phyloP scores from a whole-genome alignment of 2,329 filamentous ascomycete genomes.

The Pseudogymnoascus sp. region DNA sequence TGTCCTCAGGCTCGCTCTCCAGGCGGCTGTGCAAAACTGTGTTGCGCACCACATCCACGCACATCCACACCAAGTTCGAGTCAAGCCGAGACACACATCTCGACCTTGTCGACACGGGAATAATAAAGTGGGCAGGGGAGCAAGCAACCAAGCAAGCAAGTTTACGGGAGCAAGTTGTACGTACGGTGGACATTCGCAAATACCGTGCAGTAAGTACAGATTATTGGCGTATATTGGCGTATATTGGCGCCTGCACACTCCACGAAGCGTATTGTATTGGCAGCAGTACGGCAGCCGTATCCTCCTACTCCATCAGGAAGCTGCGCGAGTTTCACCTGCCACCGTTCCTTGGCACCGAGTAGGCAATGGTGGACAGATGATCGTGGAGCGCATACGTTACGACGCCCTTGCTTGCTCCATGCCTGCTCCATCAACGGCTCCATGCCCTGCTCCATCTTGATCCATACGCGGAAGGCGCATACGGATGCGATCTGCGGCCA shows the following conservation, averaged over 20 bases:
- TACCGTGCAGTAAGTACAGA: not conserved
- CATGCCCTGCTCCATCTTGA: not conserved
- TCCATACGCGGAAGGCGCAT: constrained; percentile 5
- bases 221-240: not conserved
- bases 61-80: constrained; percentile 4
- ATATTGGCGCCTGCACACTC: not conserved
- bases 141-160: no score
- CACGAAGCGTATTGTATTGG: not conserved
- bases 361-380: constrained; percentile 4
- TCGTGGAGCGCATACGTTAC: not conserved
- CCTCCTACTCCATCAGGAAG: not conserved
- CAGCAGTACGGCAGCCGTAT: not conserved
- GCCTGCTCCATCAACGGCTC: not conserved
- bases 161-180: no score
- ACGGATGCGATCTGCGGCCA: not conserved
- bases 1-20: not conserved
- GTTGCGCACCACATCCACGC: not conserved
- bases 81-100: not conserved
- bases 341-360: not conserved
- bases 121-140: constrained; percentile 3
- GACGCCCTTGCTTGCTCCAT: not conserved
- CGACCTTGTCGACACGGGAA: not conserved
- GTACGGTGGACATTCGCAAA: no score
- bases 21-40: not conserved
- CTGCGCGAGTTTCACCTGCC: constrained; percentile 5